Evolutionary conservation across 164 flowering plant species (phyloP).

Genomic region (Hamamelis virginiana): DNA sequence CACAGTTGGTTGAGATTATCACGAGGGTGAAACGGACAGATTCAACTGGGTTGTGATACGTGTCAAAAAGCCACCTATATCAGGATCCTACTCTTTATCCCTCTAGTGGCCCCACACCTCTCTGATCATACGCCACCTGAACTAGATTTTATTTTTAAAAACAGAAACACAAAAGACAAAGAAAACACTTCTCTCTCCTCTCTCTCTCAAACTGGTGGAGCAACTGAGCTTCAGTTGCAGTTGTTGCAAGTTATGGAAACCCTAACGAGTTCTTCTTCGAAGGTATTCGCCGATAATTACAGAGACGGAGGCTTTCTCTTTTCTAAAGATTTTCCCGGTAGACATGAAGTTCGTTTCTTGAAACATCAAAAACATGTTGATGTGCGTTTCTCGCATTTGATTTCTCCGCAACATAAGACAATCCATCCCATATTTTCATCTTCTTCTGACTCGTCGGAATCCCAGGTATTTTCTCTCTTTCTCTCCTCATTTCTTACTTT

Average conservation of each 20-base stretch:
- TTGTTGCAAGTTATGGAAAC: constrained; percentile 16
- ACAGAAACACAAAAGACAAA: background rate
- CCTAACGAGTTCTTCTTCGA: constrained; percentile 13
- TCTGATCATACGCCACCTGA: background rate
- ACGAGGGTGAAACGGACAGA: background rate
- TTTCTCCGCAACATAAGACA: constrained; percentile 10
- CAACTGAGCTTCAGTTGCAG: no score
- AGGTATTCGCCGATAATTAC: background rate
- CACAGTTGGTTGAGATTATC: constrained; percentile 1
- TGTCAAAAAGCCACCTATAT: background rate
- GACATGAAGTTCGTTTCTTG: constrained; percentile 4
- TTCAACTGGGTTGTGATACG: no score
- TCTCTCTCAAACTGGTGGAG: background rate
- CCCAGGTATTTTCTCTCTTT: constrained; percentile 2
- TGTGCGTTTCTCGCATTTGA: constrained; percentile 8
- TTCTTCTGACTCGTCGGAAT: background rate
- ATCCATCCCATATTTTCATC: background rate
- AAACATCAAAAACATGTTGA: background rate
- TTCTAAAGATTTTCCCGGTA: constrained; percentile 2
- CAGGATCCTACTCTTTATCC: background rate
- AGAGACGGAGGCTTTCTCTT: background rate
- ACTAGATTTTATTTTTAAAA: background rate
- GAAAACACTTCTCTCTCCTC: background rate
- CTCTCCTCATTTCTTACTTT: background rate
- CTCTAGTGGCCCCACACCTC: background rate